Conservation (phyloP, 441 rosid genomes). For the Populus hybrid region DNA sequence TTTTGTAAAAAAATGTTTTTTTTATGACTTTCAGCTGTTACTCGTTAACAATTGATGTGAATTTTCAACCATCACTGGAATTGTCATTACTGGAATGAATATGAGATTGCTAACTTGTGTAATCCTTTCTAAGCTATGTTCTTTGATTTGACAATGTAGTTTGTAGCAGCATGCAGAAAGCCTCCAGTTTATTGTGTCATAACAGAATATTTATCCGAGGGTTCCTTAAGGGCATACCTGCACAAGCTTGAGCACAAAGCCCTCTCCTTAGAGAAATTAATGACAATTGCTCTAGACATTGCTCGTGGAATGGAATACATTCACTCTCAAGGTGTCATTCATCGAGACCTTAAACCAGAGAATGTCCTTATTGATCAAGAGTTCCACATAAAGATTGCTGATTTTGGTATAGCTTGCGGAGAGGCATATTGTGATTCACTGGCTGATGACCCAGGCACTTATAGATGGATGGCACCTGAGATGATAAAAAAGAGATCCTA, state of each 20-base stretch:
- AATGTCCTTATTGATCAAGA: conserved; percentile 71
- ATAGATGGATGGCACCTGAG: conserved; percentile 99
- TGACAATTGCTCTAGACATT: conserved; percentile 66
- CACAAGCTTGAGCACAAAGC: conserved; percentile 82
- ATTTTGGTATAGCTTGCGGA: conserved; percentile 96
- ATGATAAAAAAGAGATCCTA: conserved; percentile 87
- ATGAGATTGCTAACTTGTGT: conserved; percentile 2
- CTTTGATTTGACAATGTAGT: conserved; percentile 48
- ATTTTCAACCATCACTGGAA: conserved; percentile 5
- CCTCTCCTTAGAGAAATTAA: conserved; percentile 58
- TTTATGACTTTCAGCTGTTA: not conserved
- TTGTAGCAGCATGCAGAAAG: conserved; percentile 85
- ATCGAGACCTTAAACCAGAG: conserved; percentile 61
- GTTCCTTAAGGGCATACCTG: conserved; percentile 86
- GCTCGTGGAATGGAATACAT: conserved; percentile 94
- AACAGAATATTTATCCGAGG: conserved; percentile 84
- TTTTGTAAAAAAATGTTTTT: not conserved
- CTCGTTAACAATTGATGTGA: not conserved
- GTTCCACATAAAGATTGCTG: conserved; percentile 77
- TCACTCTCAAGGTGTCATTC: conserved; percentile 53
- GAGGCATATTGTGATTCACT: conserved; percentile 72
- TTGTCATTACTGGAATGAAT: not conserved
- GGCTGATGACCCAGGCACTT: conserved; percentile 96
- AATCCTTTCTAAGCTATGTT: conserved; percentile 18
- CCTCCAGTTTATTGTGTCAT: conserved; percentile 85